phyloP scores from a whole-genome alignment of 2,329 filamentous ascomycete species.

The Sclerotinia subarctica region DNA sequence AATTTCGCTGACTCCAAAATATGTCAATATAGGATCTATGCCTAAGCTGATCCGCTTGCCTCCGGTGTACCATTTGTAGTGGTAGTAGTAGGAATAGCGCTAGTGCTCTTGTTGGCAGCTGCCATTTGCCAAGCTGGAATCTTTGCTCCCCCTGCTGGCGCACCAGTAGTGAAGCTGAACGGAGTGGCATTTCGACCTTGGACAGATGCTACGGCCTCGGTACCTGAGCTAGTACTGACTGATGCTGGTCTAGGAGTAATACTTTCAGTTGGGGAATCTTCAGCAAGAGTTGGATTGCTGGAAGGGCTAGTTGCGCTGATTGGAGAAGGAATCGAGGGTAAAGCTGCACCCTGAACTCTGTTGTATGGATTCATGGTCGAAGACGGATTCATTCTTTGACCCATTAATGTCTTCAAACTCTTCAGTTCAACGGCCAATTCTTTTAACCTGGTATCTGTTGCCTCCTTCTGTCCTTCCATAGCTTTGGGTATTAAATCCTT shows the following conservation, averaged over 20 bases:
- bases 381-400: conserved; percentile 54
- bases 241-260: conserved; percentile 35
- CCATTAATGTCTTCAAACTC: conserved; percentile 85
- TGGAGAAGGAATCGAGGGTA: conserved; percentile 17
- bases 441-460: conserved; percentile 74
- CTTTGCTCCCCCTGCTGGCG: conserved; percentile 56
- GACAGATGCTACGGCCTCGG: conserved; percentile 38
- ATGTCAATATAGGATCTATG: background rate
- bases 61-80: conserved; percentile 29
- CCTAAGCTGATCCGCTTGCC: conserved; percentile 25
- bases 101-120: conserved; percentile 52
- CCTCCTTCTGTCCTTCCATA: conserved; percentile 81
- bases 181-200: conserved; percentile 44
- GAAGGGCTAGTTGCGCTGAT: conserved; percentile 18
- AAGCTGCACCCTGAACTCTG: conserved; percentile 26
- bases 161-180: conserved; percentile 51
- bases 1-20: conserved; percentile 6
- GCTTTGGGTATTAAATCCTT: conserved; percentile 86
- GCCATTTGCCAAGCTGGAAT: conserved; percentile 81
- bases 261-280: conserved; percentile 27
- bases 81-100: conserved; percentile 26
- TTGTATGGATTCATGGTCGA: conserved; percentile 34
- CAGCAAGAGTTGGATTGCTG: conserved; percentile 23
- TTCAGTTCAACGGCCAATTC: conserved; percentile 86
- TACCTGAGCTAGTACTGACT: conserved; percentile 37